Percentiles rank a stretch among this genome's conserved stretches.
Evolutionary conservation across 768 basidiomycete genomes (phyloP).

Genomic region (Suillus tomentosus): DNA sequence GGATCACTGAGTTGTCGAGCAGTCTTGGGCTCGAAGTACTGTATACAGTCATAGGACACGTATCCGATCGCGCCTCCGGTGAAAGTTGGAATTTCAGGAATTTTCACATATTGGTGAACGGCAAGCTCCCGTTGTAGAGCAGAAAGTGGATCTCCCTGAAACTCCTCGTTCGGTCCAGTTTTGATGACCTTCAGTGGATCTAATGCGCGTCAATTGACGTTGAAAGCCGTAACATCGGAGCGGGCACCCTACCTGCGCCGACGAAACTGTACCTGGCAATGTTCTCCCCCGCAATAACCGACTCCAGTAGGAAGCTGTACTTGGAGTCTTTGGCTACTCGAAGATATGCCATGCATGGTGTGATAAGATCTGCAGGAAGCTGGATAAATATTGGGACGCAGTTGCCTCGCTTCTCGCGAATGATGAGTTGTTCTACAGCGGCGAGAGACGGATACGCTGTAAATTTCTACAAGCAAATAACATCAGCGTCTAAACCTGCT

Average conservation of each 20-base stretch:
- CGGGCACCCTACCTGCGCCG: slow-evolving; percentile 72
- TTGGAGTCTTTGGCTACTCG: slow-evolving; percentile 89
- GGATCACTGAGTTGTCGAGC: slow-evolving; percentile 72
- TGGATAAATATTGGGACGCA: slow-evolving; percentile 92
- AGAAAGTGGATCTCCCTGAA: slow-evolving; percentile 84
- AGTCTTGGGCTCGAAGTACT: slow-evolving; percentile 95
- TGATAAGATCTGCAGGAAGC: slow-evolving; percentile 93
- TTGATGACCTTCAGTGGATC: slow-evolving; percentile 93
- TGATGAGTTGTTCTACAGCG: slow-evolving; percentile 74
- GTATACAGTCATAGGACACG: slow-evolving; percentile 95
- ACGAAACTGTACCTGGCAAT: slow-evolving; percentile 95
- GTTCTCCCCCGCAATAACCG: slow-evolving; percentile 87
- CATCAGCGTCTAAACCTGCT: background rate
- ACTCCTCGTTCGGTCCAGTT: slow-evolving; percentile 82
- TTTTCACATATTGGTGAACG: slow-evolving; percentile 85
- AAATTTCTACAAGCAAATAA: slow-evolving; percentile 50
- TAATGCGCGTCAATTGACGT: slow-evolving; percentile 31
- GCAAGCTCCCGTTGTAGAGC: slow-evolving; percentile 84
- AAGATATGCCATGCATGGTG: slow-evolving; percentile 96
- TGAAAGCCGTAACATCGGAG: slow-evolving; percentile 7
- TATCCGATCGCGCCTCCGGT: slow-evolving; percentile 98
- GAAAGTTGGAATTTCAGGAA: slow-evolving; percentile 91
- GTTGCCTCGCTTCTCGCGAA: slow-evolving; percentile 84
- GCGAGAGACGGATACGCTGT: slow-evolving; percentile 71
- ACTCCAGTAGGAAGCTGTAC: slow-evolving; percentile 95